phyloP scores from a whole-genome alignment of 495 filamentous ascomycete species.

The Neurospora africana region DNA sequence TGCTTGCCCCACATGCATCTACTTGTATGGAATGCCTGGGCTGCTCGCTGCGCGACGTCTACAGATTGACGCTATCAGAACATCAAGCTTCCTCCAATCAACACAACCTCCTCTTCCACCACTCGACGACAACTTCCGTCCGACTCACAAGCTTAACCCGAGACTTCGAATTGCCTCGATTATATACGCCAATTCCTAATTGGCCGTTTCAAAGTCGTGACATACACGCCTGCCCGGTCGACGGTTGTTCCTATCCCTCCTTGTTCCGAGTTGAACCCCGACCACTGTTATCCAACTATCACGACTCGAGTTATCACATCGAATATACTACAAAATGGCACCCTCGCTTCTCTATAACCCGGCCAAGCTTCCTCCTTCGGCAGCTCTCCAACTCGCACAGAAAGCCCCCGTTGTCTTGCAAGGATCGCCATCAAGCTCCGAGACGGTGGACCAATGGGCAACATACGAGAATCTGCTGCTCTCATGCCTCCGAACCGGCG shows the following conservation, averaged over 20 bases:
- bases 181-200: not conserved
- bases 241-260: not conserved
- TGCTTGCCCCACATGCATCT: not conserved
- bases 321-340: conserved; percentile 22
- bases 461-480: conserved; percentile 78
- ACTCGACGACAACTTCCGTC: not conserved
- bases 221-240: not conserved
- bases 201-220: not conserved
- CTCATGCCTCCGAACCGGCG: conserved; percentile 73
- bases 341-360: conserved; percentile 41
- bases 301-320: not conserved
- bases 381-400: conserved; percentile 62
- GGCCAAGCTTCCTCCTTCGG: conserved; percentile 35
- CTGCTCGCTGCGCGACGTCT: not conserved
- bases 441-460: conserved; percentile 68
- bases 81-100: not conserved
- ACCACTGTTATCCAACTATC: not conserved
- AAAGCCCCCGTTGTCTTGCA: conserved; percentile 62
- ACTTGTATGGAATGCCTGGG: not conserved
- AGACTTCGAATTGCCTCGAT: not conserved
- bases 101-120: not conserved
- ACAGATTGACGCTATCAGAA: not conserved
- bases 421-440: conserved; percentile 40
- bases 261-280: not conserved
- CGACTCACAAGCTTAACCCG: not conserved